phyloP scores from a whole-genome alignment of 2,329 filamentous ascomycete genomes.

The Aspergillus unguis region DNA sequence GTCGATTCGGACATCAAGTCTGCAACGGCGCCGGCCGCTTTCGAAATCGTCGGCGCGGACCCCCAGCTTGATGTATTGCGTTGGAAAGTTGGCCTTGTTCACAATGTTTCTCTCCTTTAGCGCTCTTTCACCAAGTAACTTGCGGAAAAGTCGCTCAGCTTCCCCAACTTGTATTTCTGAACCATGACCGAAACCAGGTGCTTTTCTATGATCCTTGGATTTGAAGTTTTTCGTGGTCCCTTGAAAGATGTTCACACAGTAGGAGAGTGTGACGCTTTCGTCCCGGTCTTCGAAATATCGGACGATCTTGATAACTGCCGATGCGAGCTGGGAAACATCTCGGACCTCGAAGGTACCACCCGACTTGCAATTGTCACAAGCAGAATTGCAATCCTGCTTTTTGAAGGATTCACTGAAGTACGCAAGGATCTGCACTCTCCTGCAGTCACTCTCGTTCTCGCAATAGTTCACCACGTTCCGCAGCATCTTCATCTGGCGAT shows the following conservation, averaged over 20 bases:
- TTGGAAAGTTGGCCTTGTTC: slow-evolving; percentile 64
- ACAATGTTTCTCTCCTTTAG: slow-evolving; percentile 67
- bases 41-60: slow-evolving; percentile 48
- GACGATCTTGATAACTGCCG: slow-evolving; percentile 68
- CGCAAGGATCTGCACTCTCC: slow-evolving; percentile 79
- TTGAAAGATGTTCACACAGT: slow-evolving; percentile 80
- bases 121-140: slow-evolving; percentile 69
- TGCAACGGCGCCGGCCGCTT: slow-evolving; percentile 43
- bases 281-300: slow-evolving; percentile 43
- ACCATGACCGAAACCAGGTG: slow-evolving; percentile 65
- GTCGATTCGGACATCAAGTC: slow-evolving; percentile 54
- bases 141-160: slow-evolving; percentile 78
- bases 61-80: slow-evolving; percentile 59
- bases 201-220: slow-evolving; percentile 47
- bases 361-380: slow-evolving; percentile 87
- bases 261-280: slow-evolving; percentile 66
- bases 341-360: slow-evolving; percentile 66
- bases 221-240: slow-evolving; percentile 64
- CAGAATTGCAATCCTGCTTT: slow-evolving; percentile 64
- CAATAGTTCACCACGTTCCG: slow-evolving; percentile 81
- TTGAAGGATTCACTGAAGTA: slow-evolving; percentile 91
- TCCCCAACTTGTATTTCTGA: slow-evolving; percentile 69
- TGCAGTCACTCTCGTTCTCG: slow-evolving; percentile 83
- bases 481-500: slow-evolving; percentile 80
- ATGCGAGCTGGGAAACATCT: slow-evolving; percentile 74